These are phyloP conservation scores for Evansstolkia leycettana DNA, from an alignment of 495 filamentous ascomycete species.

Conservation along the genomic window DNA sequence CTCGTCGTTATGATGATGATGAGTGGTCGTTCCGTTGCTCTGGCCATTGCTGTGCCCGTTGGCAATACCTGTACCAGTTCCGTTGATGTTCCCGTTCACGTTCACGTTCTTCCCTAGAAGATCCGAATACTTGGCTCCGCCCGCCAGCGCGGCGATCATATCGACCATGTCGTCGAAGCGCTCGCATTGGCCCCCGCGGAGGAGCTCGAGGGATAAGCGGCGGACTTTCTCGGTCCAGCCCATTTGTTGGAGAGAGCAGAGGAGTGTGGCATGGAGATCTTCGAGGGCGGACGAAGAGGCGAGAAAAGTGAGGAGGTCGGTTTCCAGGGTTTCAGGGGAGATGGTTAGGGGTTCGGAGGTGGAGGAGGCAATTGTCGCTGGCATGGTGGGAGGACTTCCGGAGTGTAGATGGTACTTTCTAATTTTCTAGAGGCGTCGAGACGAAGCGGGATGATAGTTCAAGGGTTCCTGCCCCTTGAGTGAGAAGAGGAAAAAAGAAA, in stretches of 20 bases:
- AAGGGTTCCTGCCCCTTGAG: too few relatives aligned
- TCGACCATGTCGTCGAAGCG: constrained; percentile 36
- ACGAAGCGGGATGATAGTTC: too few relatives aligned
- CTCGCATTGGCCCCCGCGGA: constrained; percentile 34
- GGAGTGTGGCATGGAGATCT: constrained; percentile 29
- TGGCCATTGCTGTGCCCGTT: neutral
- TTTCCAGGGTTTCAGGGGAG: constrained; percentile 28
- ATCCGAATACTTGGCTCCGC: constrained; percentile 22
- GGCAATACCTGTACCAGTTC: neutral
- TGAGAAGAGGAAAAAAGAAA: neutral
- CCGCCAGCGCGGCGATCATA: constrained; percentile 29
- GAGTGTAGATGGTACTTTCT: too few relatives aligned
- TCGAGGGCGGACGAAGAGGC: constrained; percentile 29
- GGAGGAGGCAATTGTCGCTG: constrained; percentile 4
- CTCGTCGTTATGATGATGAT: neutral
- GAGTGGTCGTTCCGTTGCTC: neutral
- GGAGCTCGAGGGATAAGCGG: constrained; percentile 26
- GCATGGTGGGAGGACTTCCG: neutral
- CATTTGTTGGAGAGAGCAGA: constrained; percentile 28
- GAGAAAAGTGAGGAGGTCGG: constrained; percentile 31
- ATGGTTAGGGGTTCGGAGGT: constrained; percentile 4
- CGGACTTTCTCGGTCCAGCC: constrained; percentile 34
- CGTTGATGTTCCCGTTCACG: constrained; percentile 8
- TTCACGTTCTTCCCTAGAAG: constrained; percentile 9
- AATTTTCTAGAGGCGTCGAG: too few relatives aligned